phyloP scores from a whole-genome alignment of 257 asterid genomes.

The Oldenlandia corymbosa region DNA sequence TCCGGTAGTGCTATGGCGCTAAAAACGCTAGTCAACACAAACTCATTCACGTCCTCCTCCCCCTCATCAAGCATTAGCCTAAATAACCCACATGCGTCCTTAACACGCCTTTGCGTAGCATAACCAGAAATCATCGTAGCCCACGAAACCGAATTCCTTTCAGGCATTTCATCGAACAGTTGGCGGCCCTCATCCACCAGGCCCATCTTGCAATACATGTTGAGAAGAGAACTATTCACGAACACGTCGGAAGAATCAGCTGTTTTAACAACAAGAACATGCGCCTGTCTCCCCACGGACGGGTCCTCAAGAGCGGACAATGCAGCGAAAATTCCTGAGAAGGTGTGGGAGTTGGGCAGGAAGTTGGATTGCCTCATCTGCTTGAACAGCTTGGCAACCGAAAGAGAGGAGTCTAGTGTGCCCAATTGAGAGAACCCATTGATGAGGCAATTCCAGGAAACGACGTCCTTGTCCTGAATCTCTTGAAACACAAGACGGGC shows the following conservation, averaged over 20 bases:
- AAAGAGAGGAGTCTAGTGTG: conserved; percentile 29
- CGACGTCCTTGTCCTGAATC: conserved; percentile 40
- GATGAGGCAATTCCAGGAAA: conserved; percentile 76
- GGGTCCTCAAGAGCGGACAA: conserved; percentile 37
- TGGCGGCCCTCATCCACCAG: conserved; percentile 41
- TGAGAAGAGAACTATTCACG: conserved; percentile 58
- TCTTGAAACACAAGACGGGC: conserved; percentile 53
- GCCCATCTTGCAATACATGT: conserved; percentile 54
- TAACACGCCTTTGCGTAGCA: conserved; percentile 41
- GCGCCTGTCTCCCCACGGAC: conserved; percentile 43
- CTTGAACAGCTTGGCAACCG: conserved; percentile 46
- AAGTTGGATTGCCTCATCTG: conserved; percentile 35
- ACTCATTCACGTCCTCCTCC: conserved; percentile 51
- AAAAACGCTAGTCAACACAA: conserved; percentile 64
- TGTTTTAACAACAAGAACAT: conserved; percentile 43
- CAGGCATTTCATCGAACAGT: conserved; percentile 74
- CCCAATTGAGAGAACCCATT: conserved; percentile 55
- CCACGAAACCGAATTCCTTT: conserved; percentile 70
- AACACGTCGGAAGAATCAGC: conserved; percentile 43
- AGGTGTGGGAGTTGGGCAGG: conserved; percentile 65
- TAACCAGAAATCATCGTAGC: conserved; percentile 82
- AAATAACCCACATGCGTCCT: conserved; percentile 53
- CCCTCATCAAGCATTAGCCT: conserved; percentile 30
- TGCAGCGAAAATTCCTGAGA: conserved; percentile 59
- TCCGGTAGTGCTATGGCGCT: conserved; percentile 51